These are phyloP conservation scores for Phaeosphaeriaceae sp. DNA, from an alignment of 2,329 filamentous ascomycete species.

Conservation along the genomic window DNA sequence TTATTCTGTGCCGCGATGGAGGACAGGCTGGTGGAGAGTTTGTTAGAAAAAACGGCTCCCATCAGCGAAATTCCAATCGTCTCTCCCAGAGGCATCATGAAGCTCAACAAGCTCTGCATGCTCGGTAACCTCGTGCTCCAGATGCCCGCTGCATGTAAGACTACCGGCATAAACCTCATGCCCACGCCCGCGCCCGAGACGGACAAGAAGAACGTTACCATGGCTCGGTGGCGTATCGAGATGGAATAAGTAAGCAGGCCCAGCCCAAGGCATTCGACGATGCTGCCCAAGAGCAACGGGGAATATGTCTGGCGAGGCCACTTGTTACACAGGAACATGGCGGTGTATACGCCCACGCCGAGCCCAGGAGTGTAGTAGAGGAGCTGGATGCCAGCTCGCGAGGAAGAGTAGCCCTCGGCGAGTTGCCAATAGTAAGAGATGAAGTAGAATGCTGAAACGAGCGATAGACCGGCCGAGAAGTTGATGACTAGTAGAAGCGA, in stretches of 20 bases:
- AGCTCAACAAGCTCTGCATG: slow-evolving; percentile 67
- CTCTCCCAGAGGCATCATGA: slow-evolving; percentile 69
- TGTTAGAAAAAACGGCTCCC: slow-evolving; percentile 74
- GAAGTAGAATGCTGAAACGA: slow-evolving; percentile 71
- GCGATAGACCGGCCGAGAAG: slow-evolving; percentile 64
- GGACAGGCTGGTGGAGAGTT: slow-evolving; percentile 40
- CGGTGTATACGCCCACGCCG: slow-evolving; percentile 65
- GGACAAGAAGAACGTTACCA: slow-evolving; percentile 73
- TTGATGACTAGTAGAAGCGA: slow-evolving; percentile 69
- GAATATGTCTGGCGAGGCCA: slow-evolving; percentile 70
- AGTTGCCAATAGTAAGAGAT: slow-evolving; percentile 73
- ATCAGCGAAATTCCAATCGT: slow-evolving; percentile 72
- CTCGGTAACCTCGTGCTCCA: slow-evolving; percentile 66
- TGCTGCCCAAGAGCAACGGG: slow-evolving; percentile 57
- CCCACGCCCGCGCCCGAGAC: slow-evolving; percentile 70
- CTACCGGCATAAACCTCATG: slow-evolving; percentile 70
- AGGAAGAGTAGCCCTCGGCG: slow-evolving; percentile 62
- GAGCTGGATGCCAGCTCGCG: slow-evolving; percentile 57
- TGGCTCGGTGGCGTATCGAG: slow-evolving; percentile 54
- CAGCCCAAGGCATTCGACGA: slow-evolving; percentile 67
- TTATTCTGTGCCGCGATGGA: slow-evolving; percentile 20
- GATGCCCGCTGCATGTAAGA: slow-evolving; percentile 69
- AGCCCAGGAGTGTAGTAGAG: slow-evolving; percentile 72
- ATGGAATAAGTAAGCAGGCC: slow-evolving; percentile 67
- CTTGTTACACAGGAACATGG: slow-evolving; percentile 67